Evolutionary conservation across 192 early-diverging fungal species (phyloP).

Genomic region (Linnemannia schmuckeri): DNA sequence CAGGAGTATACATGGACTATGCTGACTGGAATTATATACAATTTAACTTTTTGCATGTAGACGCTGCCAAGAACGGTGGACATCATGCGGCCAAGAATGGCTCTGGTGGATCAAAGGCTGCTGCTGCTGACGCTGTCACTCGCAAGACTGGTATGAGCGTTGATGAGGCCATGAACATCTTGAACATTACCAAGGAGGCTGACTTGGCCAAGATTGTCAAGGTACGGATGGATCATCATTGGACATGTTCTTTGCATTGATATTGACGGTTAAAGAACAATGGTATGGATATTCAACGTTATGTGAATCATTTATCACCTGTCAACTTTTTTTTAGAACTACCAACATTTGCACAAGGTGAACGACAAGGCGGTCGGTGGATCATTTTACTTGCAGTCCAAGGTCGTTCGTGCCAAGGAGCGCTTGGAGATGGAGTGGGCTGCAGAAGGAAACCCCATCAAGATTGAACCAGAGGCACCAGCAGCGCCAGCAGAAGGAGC

Average conservation of each 20-base stretch:
- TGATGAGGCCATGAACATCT: slow-evolving; percentile 92
- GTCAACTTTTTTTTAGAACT: slow-evolving; percentile 67
- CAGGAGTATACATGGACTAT: background rate
- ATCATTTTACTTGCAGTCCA: slow-evolving; percentile 95
- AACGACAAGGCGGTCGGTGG: slow-evolving; percentile 92
- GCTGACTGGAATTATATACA: background rate
- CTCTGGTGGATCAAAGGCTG: slow-evolving; percentile 63
- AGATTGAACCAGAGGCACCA: slow-evolving; percentile 27
- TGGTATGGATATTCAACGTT: background rate
- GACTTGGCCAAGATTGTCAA: slow-evolving; percentile 64
- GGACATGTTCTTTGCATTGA: background rate
- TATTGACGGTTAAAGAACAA: background rate
- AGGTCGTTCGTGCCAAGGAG: slow-evolving; percentile 94
- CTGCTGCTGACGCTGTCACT: slow-evolving; percentile 77
- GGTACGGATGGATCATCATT: slow-evolving; percentile 33
- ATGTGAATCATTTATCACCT: background rate
- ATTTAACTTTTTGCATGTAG: slow-evolving; percentile 41
- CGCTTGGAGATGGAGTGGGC: slow-evolving; percentile 92
- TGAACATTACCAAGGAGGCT: slow-evolving; percentile 84
- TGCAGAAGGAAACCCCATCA: slow-evolving; percentile 61
- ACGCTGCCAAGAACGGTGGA: slow-evolving; percentile 74
- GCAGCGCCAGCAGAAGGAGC: slow-evolving; percentile 10
- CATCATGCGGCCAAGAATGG: slow-evolving; percentile 65
- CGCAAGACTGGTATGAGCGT: slow-evolving; percentile 85
- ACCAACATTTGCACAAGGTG: slow-evolving; percentile 86